These are phyloP conservation scores for Ophiocordyceps sinensis DNA, from an alignment of 2,329 filamentous ascomycete genomes.

Conservation along the genomic window DNA sequence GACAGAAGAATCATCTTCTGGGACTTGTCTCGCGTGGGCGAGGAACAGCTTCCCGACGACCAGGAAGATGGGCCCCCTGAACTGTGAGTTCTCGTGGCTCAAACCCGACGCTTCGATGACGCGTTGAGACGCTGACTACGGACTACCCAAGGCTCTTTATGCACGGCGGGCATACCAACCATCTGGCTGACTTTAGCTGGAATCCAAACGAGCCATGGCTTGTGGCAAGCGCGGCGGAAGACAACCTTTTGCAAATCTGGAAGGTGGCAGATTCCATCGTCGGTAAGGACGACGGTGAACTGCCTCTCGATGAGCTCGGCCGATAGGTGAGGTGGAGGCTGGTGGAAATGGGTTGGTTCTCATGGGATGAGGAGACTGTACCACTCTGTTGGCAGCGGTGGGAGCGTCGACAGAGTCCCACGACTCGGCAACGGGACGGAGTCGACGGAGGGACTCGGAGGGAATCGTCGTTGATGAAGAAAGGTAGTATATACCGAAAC, in stretches of 20 bases:
- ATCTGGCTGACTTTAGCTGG: slow-evolving; percentile 94
- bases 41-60: slow-evolving; percentile 91
- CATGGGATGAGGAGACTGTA: slow-evolving; percentile 1
- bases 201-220: slow-evolving; percentile 96
- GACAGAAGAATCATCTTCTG: slow-evolving; percentile 92
- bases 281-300: slow-evolving; percentile 59
- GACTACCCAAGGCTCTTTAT: slow-evolving; percentile 60
- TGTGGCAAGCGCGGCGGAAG: slow-evolving; percentile 87
- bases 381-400: slow-evolving; percentile 8
- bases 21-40: slow-evolving; percentile 83
- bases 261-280: slow-evolving; percentile 74
- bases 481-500: too few relatives aligned
- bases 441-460: too few relatives aligned
- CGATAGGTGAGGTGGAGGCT: slow-evolving; percentile 29
- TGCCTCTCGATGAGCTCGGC: slow-evolving; percentile 66
- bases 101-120: background rate
- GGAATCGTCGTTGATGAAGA: too few relatives aligned
- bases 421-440: background rate
- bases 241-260: slow-evolving; percentile 94
- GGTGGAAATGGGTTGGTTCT: slow-evolving; percentile 12
- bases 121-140: slow-evolving; percentile 8
- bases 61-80: slow-evolving; percentile 90
- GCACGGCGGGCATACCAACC: slow-evolving; percentile 96
- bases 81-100: slow-evolving; percentile 44
- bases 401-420: slow-evolving; percentile 1